A percentile compares a stretch with the other conserved stretches of the same genome.
Evolutionary conservation across 83 land plant genomes (phyloP).

Genomic region (Diphasiastrum complanatum): DNA sequence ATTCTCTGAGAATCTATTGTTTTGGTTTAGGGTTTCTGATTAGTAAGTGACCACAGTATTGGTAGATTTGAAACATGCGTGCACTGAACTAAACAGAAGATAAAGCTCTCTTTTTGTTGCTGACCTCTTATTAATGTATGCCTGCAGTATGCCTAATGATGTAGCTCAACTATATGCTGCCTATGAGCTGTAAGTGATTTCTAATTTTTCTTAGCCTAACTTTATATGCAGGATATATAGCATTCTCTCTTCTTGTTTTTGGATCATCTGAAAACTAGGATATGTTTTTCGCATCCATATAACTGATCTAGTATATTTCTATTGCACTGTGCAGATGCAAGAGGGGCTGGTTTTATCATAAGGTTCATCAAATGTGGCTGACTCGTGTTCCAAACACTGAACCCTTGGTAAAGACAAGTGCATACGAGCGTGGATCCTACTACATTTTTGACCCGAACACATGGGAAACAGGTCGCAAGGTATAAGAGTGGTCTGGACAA

Average conservation of each 20-base stretch:
- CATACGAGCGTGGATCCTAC: slow-evolving; percentile 77
- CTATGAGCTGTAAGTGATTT: slow-evolving; percentile 65
- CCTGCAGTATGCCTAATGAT: slow-evolving; percentile 86
- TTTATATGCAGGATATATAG: too few species aligned
- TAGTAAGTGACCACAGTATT: too few species aligned
- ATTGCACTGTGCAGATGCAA: slow-evolving; percentile 35
- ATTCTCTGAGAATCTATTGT: too few species aligned
- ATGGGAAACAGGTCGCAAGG: slow-evolving; percentile 72
- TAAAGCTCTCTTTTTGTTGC: neutral
- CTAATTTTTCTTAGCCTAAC: neutral
- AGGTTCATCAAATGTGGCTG: slow-evolving; percentile 57
- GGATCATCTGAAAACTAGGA: neutral
- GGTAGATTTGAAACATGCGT: neutral
- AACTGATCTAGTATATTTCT: neutral
- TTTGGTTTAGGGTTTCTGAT: too few species aligned
- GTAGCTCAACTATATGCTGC: slow-evolving; percentile 89
- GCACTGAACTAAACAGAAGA: neutral
- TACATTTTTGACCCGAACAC: slow-evolving; percentile 63
- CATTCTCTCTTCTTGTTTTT: neutral
- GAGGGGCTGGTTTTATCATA: slow-evolving; percentile 85
- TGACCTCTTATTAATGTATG: neutral
- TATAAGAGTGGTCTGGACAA: slow-evolving; percentile 15
- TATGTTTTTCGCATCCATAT: neutral
- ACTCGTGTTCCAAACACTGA: slow-evolving; percentile 57
- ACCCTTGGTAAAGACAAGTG: slow-evolving; percentile 51